Percentiles rank a stretch among this genome's conserved stretches.
phyloP scores from a whole-genome alignment of 2,329 filamentous ascomycete species.

The Aspergillus tanneri region DNA sequence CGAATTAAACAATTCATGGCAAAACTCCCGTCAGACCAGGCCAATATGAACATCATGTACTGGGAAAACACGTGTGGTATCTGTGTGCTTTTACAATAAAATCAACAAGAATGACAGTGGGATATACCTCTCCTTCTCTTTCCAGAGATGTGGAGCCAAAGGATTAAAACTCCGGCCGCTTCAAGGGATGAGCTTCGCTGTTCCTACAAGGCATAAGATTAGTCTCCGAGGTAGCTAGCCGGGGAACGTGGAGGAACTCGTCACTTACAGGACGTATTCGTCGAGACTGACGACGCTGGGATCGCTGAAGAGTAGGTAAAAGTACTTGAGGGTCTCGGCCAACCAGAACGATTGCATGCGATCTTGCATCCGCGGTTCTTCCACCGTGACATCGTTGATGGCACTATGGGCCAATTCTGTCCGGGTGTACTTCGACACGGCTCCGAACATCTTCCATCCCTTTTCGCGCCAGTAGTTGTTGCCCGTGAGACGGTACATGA shows the following conservation, averaged over 20 bases:
- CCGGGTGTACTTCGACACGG: constrained; percentile 60
- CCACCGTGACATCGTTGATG: constrained; percentile 63
- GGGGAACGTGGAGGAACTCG: background rate
- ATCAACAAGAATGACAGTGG: background rate
- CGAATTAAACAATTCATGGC: background rate
- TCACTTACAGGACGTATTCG: constrained; percentile 48
- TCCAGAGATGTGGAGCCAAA: background rate
- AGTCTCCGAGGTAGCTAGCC: background rate
- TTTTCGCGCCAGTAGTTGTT: constrained; percentile 64
- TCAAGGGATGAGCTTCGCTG: constrained; percentile 30
- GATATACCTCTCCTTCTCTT: background rate
- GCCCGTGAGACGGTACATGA: constrained; percentile 73
- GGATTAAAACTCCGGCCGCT: constrained; percentile 20
- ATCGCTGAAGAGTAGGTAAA: constrained; percentile 49
- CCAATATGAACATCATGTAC: constrained; percentile 1
- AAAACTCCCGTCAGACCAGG: background rate
- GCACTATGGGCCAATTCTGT: constrained; percentile 64
- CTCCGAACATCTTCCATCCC: constrained; percentile 72
- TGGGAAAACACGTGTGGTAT: background rate
- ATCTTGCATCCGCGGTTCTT: constrained; percentile 49
- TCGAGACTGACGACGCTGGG: constrained; percentile 45
- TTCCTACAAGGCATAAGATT: constrained; percentile 13
- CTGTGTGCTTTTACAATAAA: constrained; percentile 1
- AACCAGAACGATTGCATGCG: constrained; percentile 77
- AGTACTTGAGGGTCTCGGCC: constrained; percentile 50